Conservation (phyloP, 495 filamentous ascomycete genomes). For the Thozetella sp. region DNA sequence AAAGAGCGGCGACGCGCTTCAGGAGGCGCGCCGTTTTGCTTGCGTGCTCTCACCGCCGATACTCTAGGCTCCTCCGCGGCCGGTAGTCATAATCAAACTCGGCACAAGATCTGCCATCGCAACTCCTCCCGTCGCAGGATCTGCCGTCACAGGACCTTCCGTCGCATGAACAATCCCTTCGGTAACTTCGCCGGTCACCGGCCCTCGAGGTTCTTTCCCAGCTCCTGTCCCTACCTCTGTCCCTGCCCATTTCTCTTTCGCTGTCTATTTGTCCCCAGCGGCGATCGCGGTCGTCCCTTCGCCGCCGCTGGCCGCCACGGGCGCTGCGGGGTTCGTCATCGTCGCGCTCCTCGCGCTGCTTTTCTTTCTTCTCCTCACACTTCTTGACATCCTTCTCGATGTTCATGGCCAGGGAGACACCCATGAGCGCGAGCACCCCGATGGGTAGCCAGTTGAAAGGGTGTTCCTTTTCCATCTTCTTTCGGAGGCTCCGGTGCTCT, state of each 20-base stretch:
- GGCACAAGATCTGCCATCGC: not conserved
- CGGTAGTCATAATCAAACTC: not conserved
- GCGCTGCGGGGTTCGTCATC: not conserved
- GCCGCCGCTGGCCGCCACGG: not conserved
- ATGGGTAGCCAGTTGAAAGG: conserved; percentile 19
- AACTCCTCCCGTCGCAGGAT: not conserved
- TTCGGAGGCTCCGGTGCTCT: conserved; percentile 21
- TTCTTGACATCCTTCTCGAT: conserved; percentile 21
- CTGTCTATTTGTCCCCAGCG: not conserved
- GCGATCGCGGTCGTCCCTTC: not conserved
- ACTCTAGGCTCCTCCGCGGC: not conserved
- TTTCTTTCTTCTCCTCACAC: conserved; percentile 7
- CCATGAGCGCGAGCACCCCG: conserved; percentile 12
- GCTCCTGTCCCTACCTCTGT: not conserved
- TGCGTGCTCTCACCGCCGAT: not conserved
- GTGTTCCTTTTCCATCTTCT: conserved; percentile 18
- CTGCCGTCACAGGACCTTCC: not conserved
- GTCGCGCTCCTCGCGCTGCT: not conserved
- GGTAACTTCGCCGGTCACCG: not conserved
- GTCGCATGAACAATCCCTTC: not conserved
- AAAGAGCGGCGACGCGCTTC: too few species aligned
- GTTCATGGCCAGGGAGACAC: conserved; percentile 10
- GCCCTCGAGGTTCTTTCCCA: not conserved
- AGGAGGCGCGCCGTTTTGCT: not conserved
- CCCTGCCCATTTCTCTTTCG: not conserved